Base-by-base conservation (phyloP, 78 protist genomes). In the Protostelium mycophagum region DNA sequence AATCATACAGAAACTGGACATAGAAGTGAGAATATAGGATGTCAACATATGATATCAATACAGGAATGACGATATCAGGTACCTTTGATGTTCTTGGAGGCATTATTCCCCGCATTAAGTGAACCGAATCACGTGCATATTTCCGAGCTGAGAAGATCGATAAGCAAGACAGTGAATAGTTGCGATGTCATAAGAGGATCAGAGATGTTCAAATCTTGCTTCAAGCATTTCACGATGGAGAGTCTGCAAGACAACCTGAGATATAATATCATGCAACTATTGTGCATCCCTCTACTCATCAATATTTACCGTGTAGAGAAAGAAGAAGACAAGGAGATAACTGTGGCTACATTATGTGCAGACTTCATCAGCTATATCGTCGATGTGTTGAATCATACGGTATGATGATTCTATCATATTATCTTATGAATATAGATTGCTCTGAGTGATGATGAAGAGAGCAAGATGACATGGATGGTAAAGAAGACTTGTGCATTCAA, bases 401-500 rank as follows among this genome's bases (percentile, higher is more conserved):
- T 51, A 16, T 25, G 73, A n/a, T 51, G 73, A 5, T 25, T 16
- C 5, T 16, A 51, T 51, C 73, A 51, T 51, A 25, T 16, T 16
- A 5, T 51, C 16, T 16, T 51, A 5, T 25, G 31, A 51, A 51
- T 51, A 51, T 51, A 51, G 73, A 51, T 51, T 16, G 16, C 5
- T 16, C 5, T 16, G 5, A 25, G 31, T 25, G 73, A 51, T 51
- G 73, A 51, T 16, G 73, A 51, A 16, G 73, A 51, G 73, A 51
- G 31, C 5, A 51, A 51, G 73, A 51, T 88, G 51, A 83, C 91
- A 84, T 63, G 89, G 1, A 86, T 92, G 0, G 86, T 88, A 31
- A 90, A 92, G 85, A 92, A 92, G 90, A 92, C 88, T 35, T 88
- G 94, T 37, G 89, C 92, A 36, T 92, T 92, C 90, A 38, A 63